Conservation (phyloP, 176 grass and related monocot genomes). For the Lolium multiflorum region DNA sequence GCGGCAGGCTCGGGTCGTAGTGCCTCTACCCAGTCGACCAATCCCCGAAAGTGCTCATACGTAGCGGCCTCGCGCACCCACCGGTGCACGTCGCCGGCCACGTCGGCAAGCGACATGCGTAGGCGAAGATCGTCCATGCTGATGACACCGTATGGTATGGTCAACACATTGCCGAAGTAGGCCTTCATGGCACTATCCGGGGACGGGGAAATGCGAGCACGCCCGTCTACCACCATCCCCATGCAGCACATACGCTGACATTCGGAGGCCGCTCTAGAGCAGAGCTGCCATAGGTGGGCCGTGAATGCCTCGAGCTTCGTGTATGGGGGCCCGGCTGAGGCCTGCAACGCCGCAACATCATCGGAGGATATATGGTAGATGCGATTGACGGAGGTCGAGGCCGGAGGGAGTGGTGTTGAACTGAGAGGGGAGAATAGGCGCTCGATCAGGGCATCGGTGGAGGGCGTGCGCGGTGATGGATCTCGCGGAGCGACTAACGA, state of each 20-base stretch:
- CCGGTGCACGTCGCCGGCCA: constrained; percentile 46
- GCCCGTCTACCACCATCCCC: constrained; percentile 74
- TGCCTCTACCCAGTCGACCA: constrained; percentile 3
- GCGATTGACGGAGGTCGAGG: constrained; percentile 47
- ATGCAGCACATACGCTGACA: constrained; percentile 55
- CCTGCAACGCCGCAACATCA: constrained; percentile 45
- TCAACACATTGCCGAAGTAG: constrained; percentile 84
- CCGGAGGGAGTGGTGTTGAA: constrained; percentile 2
- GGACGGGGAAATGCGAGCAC: constrained; percentile 46
- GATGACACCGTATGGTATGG: constrained; percentile 56
- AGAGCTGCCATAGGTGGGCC: constrained; percentile 67
- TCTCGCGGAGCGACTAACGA: constrained; percentile 53
- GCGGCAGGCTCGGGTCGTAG: not conserved
- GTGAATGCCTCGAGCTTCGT: constrained; percentile 73
- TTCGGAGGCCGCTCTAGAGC: constrained; percentile 22
- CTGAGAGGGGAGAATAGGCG: constrained; percentile 45
- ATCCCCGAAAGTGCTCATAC: not conserved
- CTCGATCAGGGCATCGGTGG: constrained; percentile 51
- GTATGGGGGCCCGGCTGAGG: constrained; percentile 28
- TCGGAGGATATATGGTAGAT: constrained; percentile 56
- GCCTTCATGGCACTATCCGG: constrained; percentile 40
- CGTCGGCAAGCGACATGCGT: constrained; percentile 46
- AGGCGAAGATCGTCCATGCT: not conserved
- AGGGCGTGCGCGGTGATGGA: constrained; percentile 15
- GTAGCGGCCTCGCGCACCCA: constrained; percentile 14